Percentiles rank a stretch among this genome's conserved stretches.
Evolutionary conservation across 345 rosid species (phyloP).

Genomic region (Clarkia xantiana): DNA sequence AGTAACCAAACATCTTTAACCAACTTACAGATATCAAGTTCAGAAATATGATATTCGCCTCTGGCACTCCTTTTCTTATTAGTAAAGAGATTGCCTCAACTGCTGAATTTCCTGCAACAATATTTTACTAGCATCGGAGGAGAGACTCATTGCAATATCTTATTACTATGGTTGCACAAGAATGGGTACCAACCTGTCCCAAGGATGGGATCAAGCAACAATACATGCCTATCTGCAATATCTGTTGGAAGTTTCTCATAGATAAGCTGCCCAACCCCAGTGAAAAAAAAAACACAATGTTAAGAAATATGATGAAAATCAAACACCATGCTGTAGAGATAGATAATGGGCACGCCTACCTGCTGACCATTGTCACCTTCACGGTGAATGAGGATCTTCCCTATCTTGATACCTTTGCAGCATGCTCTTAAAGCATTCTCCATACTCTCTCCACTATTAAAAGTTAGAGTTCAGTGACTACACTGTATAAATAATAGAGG

Average conservation of each 20-base stretch:
- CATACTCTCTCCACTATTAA: slow-evolving; percentile 93
- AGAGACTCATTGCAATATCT: neutral
- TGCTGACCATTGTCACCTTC: slow-evolving; percentile 98
- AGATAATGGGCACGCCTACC: slow-evolving; percentile 19
- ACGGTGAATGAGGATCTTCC: slow-evolving; percentile 90
- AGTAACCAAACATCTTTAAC: too few relatives aligned
- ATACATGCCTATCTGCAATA: slow-evolving; percentile 82
- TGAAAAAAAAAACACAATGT: neutral
- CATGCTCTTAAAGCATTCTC: slow-evolving; percentile 97
- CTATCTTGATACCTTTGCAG: slow-evolving; percentile 95
- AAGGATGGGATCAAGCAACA: slow-evolving; percentile 84
- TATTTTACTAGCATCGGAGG: too few relatives aligned
- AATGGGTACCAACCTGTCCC: slow-evolving; percentile 64
- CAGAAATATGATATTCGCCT: slow-evolving; percentile 82
- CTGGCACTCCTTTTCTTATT: slow-evolving; percentile 84
- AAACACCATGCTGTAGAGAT: neutral
- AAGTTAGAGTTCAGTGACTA: slow-evolving; percentile 4
- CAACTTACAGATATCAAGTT: slow-evolving; percentile 84
- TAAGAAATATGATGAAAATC: neutral
- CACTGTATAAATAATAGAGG: too few relatives aligned
- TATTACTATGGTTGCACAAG: too few relatives aligned
- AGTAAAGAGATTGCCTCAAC: slow-evolving; percentile 85
- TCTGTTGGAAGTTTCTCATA: slow-evolving; percentile 87
- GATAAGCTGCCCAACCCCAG: slow-evolving; percentile 44
- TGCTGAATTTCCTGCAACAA: slow-evolving; percentile 78